Evolutionary conservation across 768 basidiomycete species (phyloP), one percentile per base, ranked within the genome.

Genomic region (Scleroderma citrinum): DNA sequence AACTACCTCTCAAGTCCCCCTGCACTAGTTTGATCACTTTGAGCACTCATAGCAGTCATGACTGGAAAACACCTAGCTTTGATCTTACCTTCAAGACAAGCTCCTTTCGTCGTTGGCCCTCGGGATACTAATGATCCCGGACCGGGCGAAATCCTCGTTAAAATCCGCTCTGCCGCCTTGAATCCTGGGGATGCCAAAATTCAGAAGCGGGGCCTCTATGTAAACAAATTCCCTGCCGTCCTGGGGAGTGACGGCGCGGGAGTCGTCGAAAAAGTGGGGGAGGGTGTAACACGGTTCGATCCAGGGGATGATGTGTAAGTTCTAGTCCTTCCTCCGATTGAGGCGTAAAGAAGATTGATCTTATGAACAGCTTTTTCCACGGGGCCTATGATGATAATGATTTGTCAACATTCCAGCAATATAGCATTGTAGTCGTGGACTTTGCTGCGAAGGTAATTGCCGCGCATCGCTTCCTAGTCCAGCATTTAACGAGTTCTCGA

Each of bases 151-250:
- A 57, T 80, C 23, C 69, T 80, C 38, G 60, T 80, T 57, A 72
- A 71, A 58, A 59, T 79, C 46, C 62, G 69, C 37, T 67, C 79
- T 5, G 69, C 75, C 0, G 71, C 74, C 2, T 60, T 80, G 42
- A 80, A 81, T 52, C 80, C 80, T 2, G 68, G 71, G 13, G 80
- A 82, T 51, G 76, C 76, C 62, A 77, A 76, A 57, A 67, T 78
- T 23, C 75, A 75, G 48, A 69, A 62, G 43, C 65, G 64, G 42
- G 70, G 68, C 2, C 54, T 66, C 23, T 69, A 69, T 47, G 58
- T 73, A 35, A 65, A 69, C 20, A 54, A 67, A 16, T 80, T 64
- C 52, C 80, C 76, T 12, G 70, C 70, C 5, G 61, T 81, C 2
- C 49, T 76, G 0, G 81, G 81, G 1, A 64, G 59, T 8, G 80